phyloP scores from a whole-genome alignment of 305 asterid genomes.

The Solanum hybrid region DNA sequence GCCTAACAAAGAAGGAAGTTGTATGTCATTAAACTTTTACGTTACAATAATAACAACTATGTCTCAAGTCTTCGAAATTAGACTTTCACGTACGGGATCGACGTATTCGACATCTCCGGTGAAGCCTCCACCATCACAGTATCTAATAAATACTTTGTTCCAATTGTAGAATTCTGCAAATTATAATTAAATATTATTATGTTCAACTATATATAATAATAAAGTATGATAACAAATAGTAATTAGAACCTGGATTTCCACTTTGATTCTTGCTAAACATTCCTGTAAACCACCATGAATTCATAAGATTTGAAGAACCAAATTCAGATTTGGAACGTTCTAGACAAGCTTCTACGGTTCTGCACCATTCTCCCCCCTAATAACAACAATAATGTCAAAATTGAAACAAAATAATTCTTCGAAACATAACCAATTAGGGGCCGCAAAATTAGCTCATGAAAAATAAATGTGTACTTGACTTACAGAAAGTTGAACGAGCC shows the following conservation, averaged over 20 bases:
- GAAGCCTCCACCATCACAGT: conserved; percentile 49
- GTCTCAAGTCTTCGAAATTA: neutral
- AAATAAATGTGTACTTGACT: neutral
- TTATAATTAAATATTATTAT: neutral
- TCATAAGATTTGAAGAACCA: conserved; percentile 1
- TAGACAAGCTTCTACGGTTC: neutral
- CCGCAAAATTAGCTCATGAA: neutral
- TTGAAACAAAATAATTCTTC: neutral
- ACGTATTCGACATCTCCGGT: conserved; percentile 13
- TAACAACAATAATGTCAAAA: neutral
- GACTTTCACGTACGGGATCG: neutral
- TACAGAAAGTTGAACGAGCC: neutral
- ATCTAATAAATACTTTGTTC: conserved; percentile 23
- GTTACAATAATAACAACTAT: neutral
- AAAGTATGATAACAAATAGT: neutral
- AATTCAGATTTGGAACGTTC: neutral
- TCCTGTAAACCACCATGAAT: neutral
- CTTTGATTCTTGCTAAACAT: neutral
- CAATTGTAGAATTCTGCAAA: conserved; percentile 36
- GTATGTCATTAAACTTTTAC: neutral
- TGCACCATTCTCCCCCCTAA: conserved; percentile 16
- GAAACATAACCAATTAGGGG: neutral
- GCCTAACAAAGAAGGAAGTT: conserved; percentile 15
- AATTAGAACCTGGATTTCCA: conserved; percentile 3
- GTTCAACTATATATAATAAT: neutral